Evolutionary conservation across 176 grass and related monocot genomes (phyloP), one percentile per base, ranked within the genome.

Genomic region (Paspalum vaginatum): DNA sequence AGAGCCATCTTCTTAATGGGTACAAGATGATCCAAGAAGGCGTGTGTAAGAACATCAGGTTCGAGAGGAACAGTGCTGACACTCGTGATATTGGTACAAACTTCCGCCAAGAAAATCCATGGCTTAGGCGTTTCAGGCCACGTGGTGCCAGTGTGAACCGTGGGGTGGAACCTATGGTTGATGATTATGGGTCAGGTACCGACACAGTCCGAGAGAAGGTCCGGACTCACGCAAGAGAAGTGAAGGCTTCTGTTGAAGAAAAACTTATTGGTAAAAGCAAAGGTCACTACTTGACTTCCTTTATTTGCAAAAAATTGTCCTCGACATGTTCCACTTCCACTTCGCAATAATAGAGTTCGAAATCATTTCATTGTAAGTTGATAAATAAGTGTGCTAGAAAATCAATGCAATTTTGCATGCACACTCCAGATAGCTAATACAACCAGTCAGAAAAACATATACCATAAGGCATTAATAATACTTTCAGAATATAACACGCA

Each of bases 91-190:
- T 7, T 16, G 42, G 49, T 20, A 51, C 24, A 71, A 65, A 43
- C 5, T 25, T 38, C 37, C 74, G 87, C 5, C 84, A 84, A 38
- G 81, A 89, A 25, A 89, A 90, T 83, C 77, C 83, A 1, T 91
- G 85, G 87, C 70, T 83, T 2, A 93, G 83, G 71, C 92, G 69
- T 39, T 91, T 88, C 55, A 88, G 54, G 32, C 75, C 88, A 9
- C 56, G 55, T 50, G 61, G 24, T 41, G 40, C 45, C 0, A 11
- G 6, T 70, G 4, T 40, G 21, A 81, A 75, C 17, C 51, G 4
- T 48, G 50, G 44, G 11, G 9, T 61, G 17, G 79, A 65, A 52
- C 45, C 63, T 61, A 45, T 16, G 0, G 61, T 54, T 22, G 85
- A 87, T 78, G 86, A 87, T 47, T 66, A 59, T 54, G 83, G 90